Base-by-base conservation (phyloP, 1,284 basidiomycete species). In the Peniophora sp. region DNA sequence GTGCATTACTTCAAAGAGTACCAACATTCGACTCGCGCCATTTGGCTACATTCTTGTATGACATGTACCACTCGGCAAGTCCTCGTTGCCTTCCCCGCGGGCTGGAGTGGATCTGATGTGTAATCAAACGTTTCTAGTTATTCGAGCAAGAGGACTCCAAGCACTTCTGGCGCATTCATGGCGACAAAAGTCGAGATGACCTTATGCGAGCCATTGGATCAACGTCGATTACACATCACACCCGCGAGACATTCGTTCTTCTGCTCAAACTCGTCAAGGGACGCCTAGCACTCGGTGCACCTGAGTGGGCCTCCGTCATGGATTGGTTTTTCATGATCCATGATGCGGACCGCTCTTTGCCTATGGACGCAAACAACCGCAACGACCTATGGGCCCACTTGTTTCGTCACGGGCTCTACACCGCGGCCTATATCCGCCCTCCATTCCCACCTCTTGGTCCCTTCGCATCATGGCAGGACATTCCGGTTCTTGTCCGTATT, bases 41-140 rank as follows among this genome's bases (percentile, higher is more conserved):
- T 18, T 63, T 81, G 22, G 72, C 63, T 15, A 55, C 56, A 18
- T 58, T 76, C 24, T 57, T 82, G 5, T 76, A 71, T 49, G 60
- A 64, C 12, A 58, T 81, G 8, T 81, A 81, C 56, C 57, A 64
- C 15, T 56, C 64, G 14, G 43, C 23, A 45, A 45, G 43, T n/a
- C n/a, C 43, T 45, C 27, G 12, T 6, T 12, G 5, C 17, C 43
- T 45, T 8, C 20, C 10, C 9, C 23, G 12, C 43, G 14, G 17
- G 20, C 3, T 62, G 62, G 18, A n/a, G n/a, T n/a, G n/a, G n/a
- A n/a, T n/a, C n/a, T n/a, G n/a, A n/a, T n/a, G n/a, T n/a, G n/a
- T n/a, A n/a, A n/a, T n/a, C n/a, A n/a, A n/a, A n/a, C n/a, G n/a
- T n/a, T 41, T 41, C 9, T n/a, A 45, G 17, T 69, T 81, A 67